Evolutionary conservation across 352 stramenopile species (phyloP).

Genomic region (Aphanomyces cochlioides): DNA sequence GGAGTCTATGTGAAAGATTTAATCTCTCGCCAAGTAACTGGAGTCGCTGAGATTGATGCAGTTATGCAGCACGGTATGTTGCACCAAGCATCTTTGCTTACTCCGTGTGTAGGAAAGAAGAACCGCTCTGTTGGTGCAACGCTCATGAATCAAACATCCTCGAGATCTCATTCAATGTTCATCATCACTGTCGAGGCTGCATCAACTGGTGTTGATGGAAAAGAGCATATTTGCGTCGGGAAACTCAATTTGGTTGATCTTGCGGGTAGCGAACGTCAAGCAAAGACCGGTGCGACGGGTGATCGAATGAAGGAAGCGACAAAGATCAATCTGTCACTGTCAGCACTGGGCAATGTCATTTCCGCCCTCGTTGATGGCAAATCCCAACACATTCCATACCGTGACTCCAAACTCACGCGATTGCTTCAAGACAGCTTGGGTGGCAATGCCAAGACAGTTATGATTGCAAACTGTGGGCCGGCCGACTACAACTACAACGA

Average conservation of each 20-base stretch:
- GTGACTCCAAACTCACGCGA: constrained; percentile 89
- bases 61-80: constrained; percentile 74
- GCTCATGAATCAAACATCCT: constrained; percentile 77
- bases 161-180: constrained; percentile 82
- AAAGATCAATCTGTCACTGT: constrained; percentile 96
- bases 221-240: constrained; percentile 19
- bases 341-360: constrained; percentile 94
- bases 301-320: constrained; percentile 93
- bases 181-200: constrained; percentile 73
- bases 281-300: constrained; percentile 92
- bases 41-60: constrained; percentile 86
- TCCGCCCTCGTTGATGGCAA: constrained; percentile 54
- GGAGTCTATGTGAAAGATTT: constrained; percentile 96
- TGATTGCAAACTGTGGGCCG: constrained; percentile 54
- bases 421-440: constrained; percentile 88
- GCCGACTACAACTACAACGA: constrained; percentile 97
- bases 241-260: constrained; percentile 80
- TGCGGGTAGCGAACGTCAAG: constrained; percentile 94
- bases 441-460: constrained; percentile 92
- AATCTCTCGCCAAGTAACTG: constrained; percentile 84
- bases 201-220: constrained; percentile 1
- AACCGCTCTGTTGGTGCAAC: constrained; percentile 61
- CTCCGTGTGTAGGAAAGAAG: constrained; percentile 65
- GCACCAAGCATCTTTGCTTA: constrained; percentile 41
- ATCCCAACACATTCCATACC: constrained; percentile 52